Evolutionary conservation across 2,329 filamentous ascomycete genomes (phyloP), one percentile per base, ranked within the genome.

Genomic region (Hymenoscyphus scutula): DNA sequence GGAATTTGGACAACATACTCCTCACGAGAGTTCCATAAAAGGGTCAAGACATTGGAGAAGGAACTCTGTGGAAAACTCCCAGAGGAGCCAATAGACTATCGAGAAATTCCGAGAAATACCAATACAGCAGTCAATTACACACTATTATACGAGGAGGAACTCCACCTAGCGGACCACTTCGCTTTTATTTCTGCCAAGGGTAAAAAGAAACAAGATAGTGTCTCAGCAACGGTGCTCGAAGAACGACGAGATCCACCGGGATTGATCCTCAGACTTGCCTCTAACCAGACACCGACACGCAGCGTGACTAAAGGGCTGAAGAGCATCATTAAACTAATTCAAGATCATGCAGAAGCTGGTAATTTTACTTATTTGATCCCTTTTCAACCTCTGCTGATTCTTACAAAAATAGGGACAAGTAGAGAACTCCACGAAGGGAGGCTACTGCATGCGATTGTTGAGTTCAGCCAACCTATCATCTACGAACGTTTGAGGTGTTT

Each of bases 101-200:
- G 41, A 48, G 17, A 2, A 19, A 1, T 10, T 7, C 7, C 19
- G 3, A 10, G 41, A 8, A 48, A 11, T 8, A 48, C 41, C 3
- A 5, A n/a, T 10, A 8, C n/a, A 17, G 17, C 38, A 7, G 6
- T 0, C 41, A 8, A 23, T 48, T 62, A 60, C 53, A 7, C 60
- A 4, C 53, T 69, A 6, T 53, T 27, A 0, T 59, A 62, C 38
- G 55, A 62, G 15, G 62, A 67, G n/a, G 70, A 72, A 53, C 64
- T 64, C 29, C 63, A 71, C 58, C 60, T 72, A 32, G 65, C 66
- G n/a, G 68, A 69, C 53, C 51, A 67, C 38, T 37, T 72, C 19
- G 68, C 69, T 10, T 70, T 71, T 53, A 60, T 72, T 15, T 64
- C 67, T 15, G 63, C 65, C 59, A 34, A 17, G 10, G 25, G 30